phyloP scores from a whole-genome alignment of 805 yeast genomes.

The Saccharomyces paradoxus region DNA sequence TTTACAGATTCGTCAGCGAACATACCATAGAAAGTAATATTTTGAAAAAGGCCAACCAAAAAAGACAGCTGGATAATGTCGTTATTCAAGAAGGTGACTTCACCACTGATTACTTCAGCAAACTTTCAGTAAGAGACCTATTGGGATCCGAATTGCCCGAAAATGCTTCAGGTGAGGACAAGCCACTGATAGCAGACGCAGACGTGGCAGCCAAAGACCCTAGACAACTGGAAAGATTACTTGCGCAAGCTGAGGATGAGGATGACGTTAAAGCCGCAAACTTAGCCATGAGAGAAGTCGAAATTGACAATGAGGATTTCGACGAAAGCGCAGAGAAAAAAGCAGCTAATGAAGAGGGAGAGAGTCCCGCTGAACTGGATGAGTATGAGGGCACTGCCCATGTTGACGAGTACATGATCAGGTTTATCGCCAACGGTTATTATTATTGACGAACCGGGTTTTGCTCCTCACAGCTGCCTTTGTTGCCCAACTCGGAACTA shows the following conservation, averaged over 20 bases:
- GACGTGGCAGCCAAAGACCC: slow-evolving; percentile 30
- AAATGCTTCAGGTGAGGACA: slow-evolving; percentile 30
- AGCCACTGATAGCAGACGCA: slow-evolving; percentile 28
- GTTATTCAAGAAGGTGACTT: slow-evolving; percentile 97
- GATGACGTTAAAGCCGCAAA: slow-evolving; percentile 86
- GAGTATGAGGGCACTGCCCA: slow-evolving; percentile 58
- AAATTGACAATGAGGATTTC: slow-evolving; percentile 81
- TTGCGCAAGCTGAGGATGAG: slow-evolving; percentile 93
- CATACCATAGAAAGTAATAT: slow-evolving; percentile 94
- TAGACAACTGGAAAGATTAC: slow-evolving; percentile 45
- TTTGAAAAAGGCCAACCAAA: slow-evolving; percentile 87
- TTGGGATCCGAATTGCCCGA: slow-evolving; percentile 45
- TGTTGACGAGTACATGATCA: slow-evolving; percentile 93
- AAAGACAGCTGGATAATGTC: slow-evolving; percentile 85
- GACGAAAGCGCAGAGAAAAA: slow-evolving; percentile 34
- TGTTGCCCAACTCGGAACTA: background rate
- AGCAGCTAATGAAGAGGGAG: slow-evolving; percentile 2
- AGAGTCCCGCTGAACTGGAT: slow-evolving; percentile 21
- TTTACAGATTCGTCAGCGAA: slow-evolving; percentile 91
- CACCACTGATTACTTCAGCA: slow-evolving; percentile 91
- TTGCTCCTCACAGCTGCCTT: background rate
- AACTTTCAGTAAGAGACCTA: slow-evolving; percentile 76
- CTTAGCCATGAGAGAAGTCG: slow-evolving; percentile 65
- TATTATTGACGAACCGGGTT: slow-evolving; percentile 32
- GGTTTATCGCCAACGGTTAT: slow-evolving; percentile 77